These are phyloP conservation scores for Remersonia thermophila DNA, from an alignment of 2,329 filamentous ascomycete genomes.

Conservation along the genomic window DNA sequence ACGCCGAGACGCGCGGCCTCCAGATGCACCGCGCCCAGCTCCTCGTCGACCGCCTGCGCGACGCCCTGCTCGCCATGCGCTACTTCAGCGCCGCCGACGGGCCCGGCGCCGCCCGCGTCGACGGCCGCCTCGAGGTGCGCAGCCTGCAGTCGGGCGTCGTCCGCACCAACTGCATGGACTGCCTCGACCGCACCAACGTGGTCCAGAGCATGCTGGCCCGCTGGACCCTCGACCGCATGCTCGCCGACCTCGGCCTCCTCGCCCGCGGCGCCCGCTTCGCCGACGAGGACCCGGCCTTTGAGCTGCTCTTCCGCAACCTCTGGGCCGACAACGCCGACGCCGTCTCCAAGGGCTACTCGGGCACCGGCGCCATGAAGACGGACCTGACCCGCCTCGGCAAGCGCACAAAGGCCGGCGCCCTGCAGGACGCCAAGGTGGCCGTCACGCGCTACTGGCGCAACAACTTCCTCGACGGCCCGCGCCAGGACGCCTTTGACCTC, in stretches of 20 bases:
- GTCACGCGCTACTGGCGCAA: constrained; percentile 82
- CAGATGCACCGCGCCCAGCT: constrained; percentile 85
- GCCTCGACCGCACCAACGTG: constrained; percentile 92
- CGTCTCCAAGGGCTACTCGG: constrained; percentile 84
- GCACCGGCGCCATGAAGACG: constrained; percentile 94
- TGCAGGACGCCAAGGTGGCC: constrained; percentile 81
- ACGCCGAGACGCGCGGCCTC: constrained; percentile 91
- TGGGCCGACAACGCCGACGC: constrained; percentile 99
- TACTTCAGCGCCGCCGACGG: constrained; percentile 91
- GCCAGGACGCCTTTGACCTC: constrained; percentile 90
- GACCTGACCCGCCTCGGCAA: constrained; percentile 92
- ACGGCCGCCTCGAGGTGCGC: constrained; percentile 66
- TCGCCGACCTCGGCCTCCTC: constrained; percentile 73
- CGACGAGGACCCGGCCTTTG: constrained; percentile 66
- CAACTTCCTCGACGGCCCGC: constrained; percentile 87
- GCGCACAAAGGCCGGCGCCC: constrained; percentile 70
- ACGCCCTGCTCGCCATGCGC: constrained; percentile 63
- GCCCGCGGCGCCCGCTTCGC: constrained; percentile 63
- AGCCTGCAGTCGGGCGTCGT: constrained; percentile 80
- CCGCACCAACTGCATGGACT: constrained; percentile 98
- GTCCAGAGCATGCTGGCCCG: constrained; percentile 95
- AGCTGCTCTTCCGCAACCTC: constrained; percentile 86
- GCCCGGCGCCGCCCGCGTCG: constrained; percentile 50
- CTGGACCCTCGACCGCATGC: constrained; percentile 77
- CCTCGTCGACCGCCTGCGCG: constrained; percentile 68